Base-by-base conservation (phyloP, 192 early-diverging fungal species). In the Chytriomyces sp. region DNA sequence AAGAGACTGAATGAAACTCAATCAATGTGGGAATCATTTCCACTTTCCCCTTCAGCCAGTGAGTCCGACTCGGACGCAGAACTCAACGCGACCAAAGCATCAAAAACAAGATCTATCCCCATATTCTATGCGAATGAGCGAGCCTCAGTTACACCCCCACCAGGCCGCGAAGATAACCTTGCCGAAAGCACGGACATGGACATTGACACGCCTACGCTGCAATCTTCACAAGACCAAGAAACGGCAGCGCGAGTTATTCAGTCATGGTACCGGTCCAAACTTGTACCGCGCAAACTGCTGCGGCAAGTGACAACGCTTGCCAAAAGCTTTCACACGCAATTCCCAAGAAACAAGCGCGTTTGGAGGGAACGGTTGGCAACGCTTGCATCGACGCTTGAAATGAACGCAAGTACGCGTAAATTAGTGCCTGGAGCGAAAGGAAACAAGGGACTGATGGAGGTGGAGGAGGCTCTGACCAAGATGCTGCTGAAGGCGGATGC, bases 391-490 rank as follows among this genome's bases (percentile, higher is more conserved):
- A 20, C 50, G 6, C 69, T 71, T 8, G 50, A 71, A 57, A 43
- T 71, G 5, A 24, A 46, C 16, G 10, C 44, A 46, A 13, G 6
- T 16, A 64, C 62, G 11, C 67, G 49, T 26, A 73, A 73, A 46
- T 60, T 73, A n/a, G 71, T 63, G n/a, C 26, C 45, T 9, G 71
- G 71, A 16, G 57, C 59, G 35, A 73, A 73, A 46, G 57, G 60
- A 18, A 75, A 75, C 63, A 23, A 24, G 6, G 45, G n/a, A 11
- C 49, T 75, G 1, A 23, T 75, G 23, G 73, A 75, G 46, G 64
- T 66, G 23, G 73, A 75, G 49, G 73, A 75, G 61, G 48, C 49
- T 45, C 47, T 75, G 61, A 75, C 73, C 10, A 75, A 66, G 61
- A 24, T 65, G 9, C 28, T 75, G 26, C 64, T 75, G 3, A 45